Evolutionary conservation across 495 filamentous ascomycete species (phyloP), one percentile per base, ranked within the genome.

Genomic region (Aspergillus hancockii): DNA sequence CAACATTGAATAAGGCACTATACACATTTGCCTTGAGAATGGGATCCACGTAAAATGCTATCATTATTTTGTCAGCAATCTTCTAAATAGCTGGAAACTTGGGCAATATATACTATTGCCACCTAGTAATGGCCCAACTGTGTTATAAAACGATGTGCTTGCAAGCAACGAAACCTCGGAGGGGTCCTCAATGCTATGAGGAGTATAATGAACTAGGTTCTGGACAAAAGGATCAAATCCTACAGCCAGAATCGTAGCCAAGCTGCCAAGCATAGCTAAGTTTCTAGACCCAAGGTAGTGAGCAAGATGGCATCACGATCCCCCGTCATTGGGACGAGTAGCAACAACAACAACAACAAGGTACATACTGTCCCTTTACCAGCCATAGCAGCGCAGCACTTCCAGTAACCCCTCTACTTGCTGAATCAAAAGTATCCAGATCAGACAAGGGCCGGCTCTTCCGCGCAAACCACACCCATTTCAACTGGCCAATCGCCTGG

Each of bases 381-480:
- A 30, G 43, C 13, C 45, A 65, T 13, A 62, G 43, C 9, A 62
- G n/a, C 32, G 28, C 31, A 3, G 43, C 2, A 25, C 53, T 43
- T 3, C 59, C 59, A 52, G 22, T 57, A n/a, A 52, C 8, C 3
- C 63, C 63, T n/a, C 59, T 31, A 25, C 59, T 65, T n/a, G 63
- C 63, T 9, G 31, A 32, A 50, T 65, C 63, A 43, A 62, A 65
- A 6, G 14, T 34, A 1, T 30, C 7, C 12, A 65, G 52, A 18
- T 65, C 31, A 3, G 22, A 16, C n/a, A 65, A 12, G 3, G 63
- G 59, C n/a, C 57, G 63, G 9, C 1, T 14, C 19, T 53, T 30
- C 43, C 52, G 55, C 10, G 63, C 19, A 43, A 65, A 62, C 63
- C 63, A 65, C n/a, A 62, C 63, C 63, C 63, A 65, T 36, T 65